Percentiles rank a stretch among this genome's conserved stretches.
phyloP scores from a whole-genome alignment of 2,329 filamentous ascomycete species.

The Trichoderma simmonsii region DNA sequence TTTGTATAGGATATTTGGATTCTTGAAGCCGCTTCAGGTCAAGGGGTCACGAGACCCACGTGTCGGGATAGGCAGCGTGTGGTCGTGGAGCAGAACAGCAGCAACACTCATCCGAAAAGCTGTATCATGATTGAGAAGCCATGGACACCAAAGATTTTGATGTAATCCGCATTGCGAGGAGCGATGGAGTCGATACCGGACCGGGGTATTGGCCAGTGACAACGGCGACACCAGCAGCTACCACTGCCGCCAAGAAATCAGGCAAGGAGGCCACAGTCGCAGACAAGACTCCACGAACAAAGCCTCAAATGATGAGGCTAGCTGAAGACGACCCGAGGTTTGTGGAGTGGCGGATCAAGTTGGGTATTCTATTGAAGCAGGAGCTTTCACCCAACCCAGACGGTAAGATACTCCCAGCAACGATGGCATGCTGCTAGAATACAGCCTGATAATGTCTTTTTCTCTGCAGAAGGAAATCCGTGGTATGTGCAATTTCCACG shows the following conservation, averaged over 20 bases:
- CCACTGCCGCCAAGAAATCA: slow-evolving; percentile 32
- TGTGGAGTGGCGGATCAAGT: slow-evolving; percentile 44
- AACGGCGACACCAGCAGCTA: slow-evolving; percentile 23
- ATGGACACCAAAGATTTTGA: slow-evolving; percentile 41
- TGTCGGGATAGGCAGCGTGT: background rate
- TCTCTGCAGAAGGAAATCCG: slow-evolving; percentile 38
- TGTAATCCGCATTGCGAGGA: slow-evolving; percentile 41
- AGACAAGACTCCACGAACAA: slow-evolving; percentile 38
- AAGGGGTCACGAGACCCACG: slow-evolving; percentile 9
- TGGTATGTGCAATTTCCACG: slow-evolving; percentile 46
- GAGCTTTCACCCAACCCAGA: slow-evolving; percentile 42
- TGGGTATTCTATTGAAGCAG: slow-evolving; percentile 45
- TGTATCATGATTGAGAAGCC: background rate
- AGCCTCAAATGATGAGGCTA: slow-evolving; percentile 44
- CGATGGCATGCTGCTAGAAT: slow-evolving; percentile 18
- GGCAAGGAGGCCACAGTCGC: slow-evolving; percentile 32
- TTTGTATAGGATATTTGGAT: background rate
- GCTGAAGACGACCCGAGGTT: slow-evolving; percentile 43
- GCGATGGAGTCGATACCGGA: slow-evolving; percentile 45
- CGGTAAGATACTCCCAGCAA: slow-evolving; percentile 29
- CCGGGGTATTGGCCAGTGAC: slow-evolving; percentile 44
- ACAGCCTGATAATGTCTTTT: background rate
- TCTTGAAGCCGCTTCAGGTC: background rate
- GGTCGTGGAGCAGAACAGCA: background rate
- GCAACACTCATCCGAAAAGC: background rate